These are phyloP conservation scores for Cucurbitaria berberidis DNA, from an alignment of 2,329 filamentous ascomycete genomes.

Conservation along the genomic window DNA sequence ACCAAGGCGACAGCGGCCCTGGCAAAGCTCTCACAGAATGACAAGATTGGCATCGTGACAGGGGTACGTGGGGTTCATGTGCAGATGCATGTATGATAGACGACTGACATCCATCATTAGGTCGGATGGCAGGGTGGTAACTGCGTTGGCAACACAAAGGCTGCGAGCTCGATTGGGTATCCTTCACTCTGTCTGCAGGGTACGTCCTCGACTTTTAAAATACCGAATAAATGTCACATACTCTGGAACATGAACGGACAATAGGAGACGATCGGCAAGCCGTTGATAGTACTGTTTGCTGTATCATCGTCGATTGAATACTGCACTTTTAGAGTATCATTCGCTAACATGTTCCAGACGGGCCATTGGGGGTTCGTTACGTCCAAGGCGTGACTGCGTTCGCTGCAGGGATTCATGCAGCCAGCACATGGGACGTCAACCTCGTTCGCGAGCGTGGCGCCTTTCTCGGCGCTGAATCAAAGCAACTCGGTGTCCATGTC, in stretches of 20 bases:
- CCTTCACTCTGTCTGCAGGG: conserved; percentile 50
- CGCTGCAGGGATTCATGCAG: conserved; percentile 48
- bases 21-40: conserved; percentile 46
- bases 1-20: conserved; percentile 49
- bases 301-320: neutral
- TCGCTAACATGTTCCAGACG: conserved; percentile 34
- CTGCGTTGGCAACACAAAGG: conserved; percentile 47
- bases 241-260: neutral
- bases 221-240: neutral
- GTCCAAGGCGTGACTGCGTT: conserved; percentile 48
- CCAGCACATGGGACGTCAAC: conserved; percentile 47
- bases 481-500: conserved; percentile 52
- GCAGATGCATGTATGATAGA: neutral
- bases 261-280: neutral
- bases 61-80: conserved; percentile 16
- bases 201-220: conserved; percentile 20
- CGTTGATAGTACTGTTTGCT: neutral
- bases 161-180: conserved; percentile 43
- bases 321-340: neutral
- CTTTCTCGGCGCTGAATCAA: conserved; percentile 49
- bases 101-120: neutral
- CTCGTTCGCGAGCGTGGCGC: conserved; percentile 45
- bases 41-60: conserved; percentile 51
- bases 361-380: conserved; percentile 49
- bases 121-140: conserved; percentile 36